These are phyloP conservation scores for Pichia sp. DNA, from an alignment of 1,139 yeast species.

Conservation along the genomic window DNA sequence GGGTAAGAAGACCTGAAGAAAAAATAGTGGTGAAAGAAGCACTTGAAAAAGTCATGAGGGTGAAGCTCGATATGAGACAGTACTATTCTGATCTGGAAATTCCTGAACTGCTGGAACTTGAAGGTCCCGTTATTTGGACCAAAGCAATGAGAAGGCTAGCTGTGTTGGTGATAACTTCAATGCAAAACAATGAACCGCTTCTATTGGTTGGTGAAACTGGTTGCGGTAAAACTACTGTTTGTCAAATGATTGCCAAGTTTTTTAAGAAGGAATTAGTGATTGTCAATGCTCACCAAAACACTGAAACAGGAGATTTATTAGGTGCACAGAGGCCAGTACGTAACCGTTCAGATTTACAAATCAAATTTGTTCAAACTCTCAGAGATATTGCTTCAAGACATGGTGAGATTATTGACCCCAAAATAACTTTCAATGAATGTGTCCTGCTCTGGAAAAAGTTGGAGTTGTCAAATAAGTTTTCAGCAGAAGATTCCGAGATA, in stretches of 20 bases:
- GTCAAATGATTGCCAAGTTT: conserved; percentile 72
- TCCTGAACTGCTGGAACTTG: conserved; percentile 21
- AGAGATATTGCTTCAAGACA: conserved; percentile 31
- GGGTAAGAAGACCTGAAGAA: conserved; percentile 81
- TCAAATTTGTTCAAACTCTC: conserved; percentile 38
- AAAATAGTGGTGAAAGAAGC: conserved; percentile 66
- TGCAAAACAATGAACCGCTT: conserved; percentile 82
- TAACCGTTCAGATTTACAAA: conserved; percentile 61
- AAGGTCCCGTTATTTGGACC: conserved; percentile 76
- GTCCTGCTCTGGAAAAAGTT: conserved; percentile 35
- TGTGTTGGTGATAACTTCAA: conserved; percentile 72
- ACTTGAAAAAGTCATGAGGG: conserved; percentile 86
- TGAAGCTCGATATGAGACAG: conserved; percentile 64
- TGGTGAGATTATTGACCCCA: conserved; percentile 16
- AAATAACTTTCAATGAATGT: conserved; percentile 29
- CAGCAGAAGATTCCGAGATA: conserved; percentile 26
- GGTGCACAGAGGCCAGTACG: conserved; percentile 97
- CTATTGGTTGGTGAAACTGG: conserved; percentile 97
- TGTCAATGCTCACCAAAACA: conserved; percentile 94
- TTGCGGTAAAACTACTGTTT: conserved; percentile 95
- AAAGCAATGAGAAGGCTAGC: conserved; percentile 84
- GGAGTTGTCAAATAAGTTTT: conserved; percentile 19
- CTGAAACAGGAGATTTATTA: conserved; percentile 93
- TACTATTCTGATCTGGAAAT: conserved; percentile 28
- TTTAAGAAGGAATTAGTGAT: conserved; percentile 54